These are phyloP conservation scores for Ophiostoma himal-ulmi DNA, from an alignment of 2,329 filamentous ascomycete genomes.

Conservation along the genomic window DNA sequence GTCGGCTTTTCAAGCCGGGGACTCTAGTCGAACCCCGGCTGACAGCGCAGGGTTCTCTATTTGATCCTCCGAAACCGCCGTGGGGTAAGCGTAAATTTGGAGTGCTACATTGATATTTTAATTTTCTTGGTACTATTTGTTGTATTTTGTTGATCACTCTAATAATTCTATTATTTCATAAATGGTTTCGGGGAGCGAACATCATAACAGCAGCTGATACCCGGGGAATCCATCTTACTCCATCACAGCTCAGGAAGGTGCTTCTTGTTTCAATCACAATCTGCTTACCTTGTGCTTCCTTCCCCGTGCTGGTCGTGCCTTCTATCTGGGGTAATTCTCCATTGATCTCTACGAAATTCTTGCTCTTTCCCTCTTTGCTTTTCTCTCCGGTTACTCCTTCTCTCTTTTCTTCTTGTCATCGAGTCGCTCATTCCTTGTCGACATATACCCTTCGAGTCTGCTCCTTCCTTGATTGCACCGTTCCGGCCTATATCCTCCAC, in stretches of 20 bases:
- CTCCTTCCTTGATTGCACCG: background rate
- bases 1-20: conserved; percentile 19
- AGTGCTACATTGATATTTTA: background rate
- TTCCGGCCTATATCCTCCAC: background rate
- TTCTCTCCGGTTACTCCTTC: background rate
- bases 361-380: background rate
- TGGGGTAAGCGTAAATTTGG: conserved; percentile 15
- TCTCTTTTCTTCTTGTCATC: background rate
- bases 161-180: background rate
- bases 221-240: conserved; percentile 6
- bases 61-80: conserved; percentile 21
- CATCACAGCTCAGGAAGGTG: background rate
- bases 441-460: background rate
- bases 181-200: background rate
- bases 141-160: background rate
- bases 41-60: conserved; percentile 4
- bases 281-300: background rate
- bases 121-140: background rate
- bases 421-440: background rate
- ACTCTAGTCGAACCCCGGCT: conserved; percentile 24
- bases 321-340: conserved; percentile 14
- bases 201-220: background rate
- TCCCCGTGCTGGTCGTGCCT: conserved; percentile 8
- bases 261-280: too few species aligned
- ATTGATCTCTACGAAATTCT: background rate